Evolutionary conservation across 768 basidiomycete genomes (phyloP), one percentile per base, ranked within the genome.

Genomic region (Lepiota subincarnata): DNA sequence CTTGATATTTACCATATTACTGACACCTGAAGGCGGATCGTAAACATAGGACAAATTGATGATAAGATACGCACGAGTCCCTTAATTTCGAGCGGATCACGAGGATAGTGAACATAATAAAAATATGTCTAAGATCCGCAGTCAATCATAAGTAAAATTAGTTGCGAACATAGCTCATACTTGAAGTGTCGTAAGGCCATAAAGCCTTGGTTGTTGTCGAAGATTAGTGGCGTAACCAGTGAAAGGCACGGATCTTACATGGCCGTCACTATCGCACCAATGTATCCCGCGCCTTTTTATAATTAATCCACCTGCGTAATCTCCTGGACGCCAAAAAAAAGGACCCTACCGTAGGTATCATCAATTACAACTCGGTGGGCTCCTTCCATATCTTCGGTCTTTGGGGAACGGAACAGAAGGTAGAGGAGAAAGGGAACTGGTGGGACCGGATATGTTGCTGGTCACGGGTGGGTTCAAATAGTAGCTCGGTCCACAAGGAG

Each of bases 161-260:
- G 38, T 8, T 2, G 53, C 18, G 28, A 20, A 24, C 19, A 35
- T 5, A 20, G 38, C 44, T 50, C 55, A 19, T 55, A 69, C 68
- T 49, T 72, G 71, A 20, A 72, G 56, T 40, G 63, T 70, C 24
- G 71, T 72, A 41, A 70, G 56, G n/a, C 71, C 69, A 51, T 70
- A 72, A 40, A 72, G 55, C 56, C 71, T 70, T 28, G n/a, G n/a
- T n/a, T 3, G 18, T 45, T 24, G 14, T 31, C 19, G 6, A 39
- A n/a, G 20, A 43, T 46, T 43, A 52, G 56, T 31, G 34, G 31
- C 18, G 18, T 39, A n/a, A 41, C 26, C 16, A 3, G 12, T n/a
- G 0, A 42, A 52, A 12, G 46, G 34, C 39, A 14, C 22, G 16
- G 28, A 24, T 19, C 68, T 26, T 55, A 72, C 70, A 67, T 65